Evolutionary conservation across 306 rosid species (phyloP).

Genomic region (Chamaecrista fasciculata): DNA sequence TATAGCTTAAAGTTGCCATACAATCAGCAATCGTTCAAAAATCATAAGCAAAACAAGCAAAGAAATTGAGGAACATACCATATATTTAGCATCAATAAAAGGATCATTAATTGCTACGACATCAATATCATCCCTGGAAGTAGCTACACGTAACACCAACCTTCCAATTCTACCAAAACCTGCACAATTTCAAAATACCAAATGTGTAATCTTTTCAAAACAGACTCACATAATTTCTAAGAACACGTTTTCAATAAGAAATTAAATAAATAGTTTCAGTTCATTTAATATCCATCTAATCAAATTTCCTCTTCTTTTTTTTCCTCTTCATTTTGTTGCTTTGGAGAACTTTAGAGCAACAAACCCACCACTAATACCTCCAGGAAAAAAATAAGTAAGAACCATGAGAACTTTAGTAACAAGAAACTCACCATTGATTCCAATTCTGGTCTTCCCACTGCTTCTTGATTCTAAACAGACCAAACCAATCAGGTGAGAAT

Average conservation of each 20-base stretch:
- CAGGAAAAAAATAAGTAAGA: background rate
- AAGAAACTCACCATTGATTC: constrained; percentile 77
- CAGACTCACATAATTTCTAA: background rate
- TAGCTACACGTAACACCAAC: constrained; percentile 87
- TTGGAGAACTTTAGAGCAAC: no score
- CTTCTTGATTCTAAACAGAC: constrained; percentile 56
- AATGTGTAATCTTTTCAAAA: constrained; percentile 3
- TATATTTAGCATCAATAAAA: constrained; percentile 83
- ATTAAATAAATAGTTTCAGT: no score
- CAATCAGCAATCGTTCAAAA: constrained; percentile 9
- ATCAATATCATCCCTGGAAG: constrained; percentile 81
- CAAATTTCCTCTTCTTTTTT: no score
- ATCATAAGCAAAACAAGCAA: constrained; percentile 10
- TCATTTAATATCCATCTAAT: no score
- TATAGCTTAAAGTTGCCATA: background rate
- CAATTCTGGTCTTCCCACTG: constrained; percentile 70
- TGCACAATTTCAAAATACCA: constrained; percentile 38
- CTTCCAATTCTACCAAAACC: constrained; percentile 99
- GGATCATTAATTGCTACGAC: constrained; percentile 95
- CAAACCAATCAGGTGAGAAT: constrained; percentile 37
- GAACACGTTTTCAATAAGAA: background rate
- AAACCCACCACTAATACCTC: no score
- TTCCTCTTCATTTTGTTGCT: no score
- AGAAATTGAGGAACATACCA: constrained; percentile 55
- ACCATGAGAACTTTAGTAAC: constrained; percentile 2